A percentile compares a stretch with the other conserved stretches of the same genome.
phyloP scores from a whole-genome alignment of 23 red algal genomes.

The Gracilariopsis chorda region DNA sequence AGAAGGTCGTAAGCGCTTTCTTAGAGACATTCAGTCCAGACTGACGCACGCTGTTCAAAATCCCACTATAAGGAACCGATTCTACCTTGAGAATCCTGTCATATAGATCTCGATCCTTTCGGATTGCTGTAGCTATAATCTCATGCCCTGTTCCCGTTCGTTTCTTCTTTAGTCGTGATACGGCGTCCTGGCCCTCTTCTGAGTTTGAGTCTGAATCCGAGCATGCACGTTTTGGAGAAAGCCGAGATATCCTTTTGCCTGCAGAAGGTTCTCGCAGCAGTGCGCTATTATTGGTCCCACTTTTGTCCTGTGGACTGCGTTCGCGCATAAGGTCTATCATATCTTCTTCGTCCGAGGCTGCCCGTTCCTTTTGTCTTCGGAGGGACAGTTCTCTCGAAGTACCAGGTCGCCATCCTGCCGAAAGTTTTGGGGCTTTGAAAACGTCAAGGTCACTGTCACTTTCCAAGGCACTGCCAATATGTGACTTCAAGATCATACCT shows the following conservation, averaged over 20 bases:
- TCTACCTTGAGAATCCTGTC: slow-evolving; percentile 42
- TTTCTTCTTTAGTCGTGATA: slow-evolving; percentile 32
- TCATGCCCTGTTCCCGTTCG: neutral
- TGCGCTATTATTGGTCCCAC: neutral
- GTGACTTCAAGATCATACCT: too few relatives aligned
- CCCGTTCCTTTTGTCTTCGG: too few relatives aligned
- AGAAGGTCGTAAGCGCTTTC: slow-evolving; percentile 7
- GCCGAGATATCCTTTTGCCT: too few relatives aligned
- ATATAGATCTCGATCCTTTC: slow-evolving; percentile 11
- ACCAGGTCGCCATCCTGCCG: too few relatives aligned
- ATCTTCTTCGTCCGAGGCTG: neutral
- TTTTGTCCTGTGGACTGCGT: neutral
- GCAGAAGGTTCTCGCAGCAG: too few relatives aligned
- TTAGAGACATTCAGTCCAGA: slow-evolving; percentile 17
- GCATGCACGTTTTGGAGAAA: neutral
- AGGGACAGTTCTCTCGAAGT: too few relatives aligned
- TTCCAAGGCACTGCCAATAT: too few relatives aligned
- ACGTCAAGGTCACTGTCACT: too few relatives aligned
- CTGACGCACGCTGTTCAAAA: slow-evolving; percentile 3
- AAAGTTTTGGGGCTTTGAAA: too few relatives aligned
- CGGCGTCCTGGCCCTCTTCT: neutral
- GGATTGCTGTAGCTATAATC: slow-evolving; percentile 33
- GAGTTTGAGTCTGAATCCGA: neutral
- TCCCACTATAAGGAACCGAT: neutral
- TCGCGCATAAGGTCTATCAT: neutral